Conservation (phyloP, 225 moss, liverwort and hornwort genomes). For the Rhytidiadelphus loreus region DNA sequence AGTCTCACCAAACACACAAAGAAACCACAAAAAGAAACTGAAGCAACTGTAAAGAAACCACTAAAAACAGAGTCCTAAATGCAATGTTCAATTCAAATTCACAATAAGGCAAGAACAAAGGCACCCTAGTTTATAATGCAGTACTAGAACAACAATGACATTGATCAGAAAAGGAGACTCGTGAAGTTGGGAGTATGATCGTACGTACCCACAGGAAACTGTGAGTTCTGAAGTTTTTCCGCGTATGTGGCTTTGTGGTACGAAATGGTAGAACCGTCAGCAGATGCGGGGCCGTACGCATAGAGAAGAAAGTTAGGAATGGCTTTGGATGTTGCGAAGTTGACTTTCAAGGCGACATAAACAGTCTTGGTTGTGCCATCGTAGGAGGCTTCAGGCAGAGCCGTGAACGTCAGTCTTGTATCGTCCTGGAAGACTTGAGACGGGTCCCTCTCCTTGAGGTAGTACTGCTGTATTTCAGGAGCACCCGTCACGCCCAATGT, state of each 20-base stretch:
- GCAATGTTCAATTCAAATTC: background rate
- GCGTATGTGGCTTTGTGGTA: background rate
- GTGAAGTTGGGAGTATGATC: background rate
- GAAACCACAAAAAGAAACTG: background rate
- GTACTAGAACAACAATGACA: background rate
- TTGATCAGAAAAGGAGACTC: background rate
- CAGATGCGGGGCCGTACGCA: constrained; percentile 14
- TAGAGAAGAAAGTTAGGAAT: constrained; percentile 27
- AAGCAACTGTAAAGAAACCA: background rate
- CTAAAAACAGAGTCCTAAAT: background rate
- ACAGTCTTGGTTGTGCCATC: background rate
- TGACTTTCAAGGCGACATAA: constrained; percentile 22
- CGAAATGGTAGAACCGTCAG: constrained; percentile 16
- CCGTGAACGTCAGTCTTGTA: constrained; percentile 1
- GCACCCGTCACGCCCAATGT: background rate
- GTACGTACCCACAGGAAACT: constrained; percentile 18
- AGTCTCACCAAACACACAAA: background rate
- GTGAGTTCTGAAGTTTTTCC: background rate
- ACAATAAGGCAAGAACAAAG: background rate
- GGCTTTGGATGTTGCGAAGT: constrained; percentile 22
- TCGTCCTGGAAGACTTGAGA: constrained; percentile 8
- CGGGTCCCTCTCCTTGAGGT: background rate
- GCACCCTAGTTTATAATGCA: background rate
- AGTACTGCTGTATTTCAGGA: constrained; percentile 8
- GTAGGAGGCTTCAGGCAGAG: background rate